A percentile compares a stretch with the other conserved stretches of the same genome.
These are phyloP conservation scores for Xerocomus amazonicus DNA, from an alignment of 1,284 basidiomycete genomes.

Conservation along the genomic window DNA sequence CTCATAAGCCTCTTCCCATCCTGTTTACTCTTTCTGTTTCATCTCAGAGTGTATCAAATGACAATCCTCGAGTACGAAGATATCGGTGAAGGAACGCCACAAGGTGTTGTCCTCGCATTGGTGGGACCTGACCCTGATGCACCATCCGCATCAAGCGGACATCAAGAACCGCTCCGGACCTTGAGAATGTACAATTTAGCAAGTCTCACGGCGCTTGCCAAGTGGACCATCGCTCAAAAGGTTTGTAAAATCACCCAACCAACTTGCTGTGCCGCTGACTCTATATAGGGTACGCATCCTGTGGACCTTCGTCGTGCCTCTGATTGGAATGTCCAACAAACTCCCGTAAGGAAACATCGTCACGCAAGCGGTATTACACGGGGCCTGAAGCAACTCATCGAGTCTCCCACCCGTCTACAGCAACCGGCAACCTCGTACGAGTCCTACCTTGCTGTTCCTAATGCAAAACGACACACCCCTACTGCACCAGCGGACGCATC, in stretches of 20 bases:
- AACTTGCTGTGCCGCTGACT: conserved; percentile 6
- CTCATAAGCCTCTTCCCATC: not conserved
- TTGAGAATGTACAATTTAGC: conserved; percentile 78
- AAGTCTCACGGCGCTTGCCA: conserved; percentile 68
- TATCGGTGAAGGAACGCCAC: conserved; percentile 53
- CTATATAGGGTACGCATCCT: conserved; percentile 51
- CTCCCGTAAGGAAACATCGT: conserved; percentile 52
- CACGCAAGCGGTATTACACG: conserved; percentile 56
- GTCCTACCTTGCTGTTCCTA: conserved; percentile 30
- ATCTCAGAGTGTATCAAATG: conserved; percentile 66
- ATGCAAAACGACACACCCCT: conserved; percentile 25
- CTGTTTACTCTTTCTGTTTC: conserved; percentile 3
- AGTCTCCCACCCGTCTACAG: conserved; percentile 36
- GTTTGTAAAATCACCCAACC: conserved; percentile 35
- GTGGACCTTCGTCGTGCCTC: conserved; percentile 54
- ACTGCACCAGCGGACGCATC: conserved; percentile 44
- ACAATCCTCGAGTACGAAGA: conserved; percentile 66
- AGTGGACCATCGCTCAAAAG: conserved; percentile 65
- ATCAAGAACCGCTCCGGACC: conserved; percentile 51
- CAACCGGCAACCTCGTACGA: conserved; percentile 33
- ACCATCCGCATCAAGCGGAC: conserved; percentile 38
- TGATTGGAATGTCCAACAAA: conserved; percentile 49
- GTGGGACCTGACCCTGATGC: conserved; percentile 58
- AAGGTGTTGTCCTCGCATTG: conserved; percentile 71
- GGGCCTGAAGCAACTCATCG: conserved; percentile 54